phyloP scores from a whole-genome alignment of 768 basidiomycete genomes.

The Russula lepida region DNA sequence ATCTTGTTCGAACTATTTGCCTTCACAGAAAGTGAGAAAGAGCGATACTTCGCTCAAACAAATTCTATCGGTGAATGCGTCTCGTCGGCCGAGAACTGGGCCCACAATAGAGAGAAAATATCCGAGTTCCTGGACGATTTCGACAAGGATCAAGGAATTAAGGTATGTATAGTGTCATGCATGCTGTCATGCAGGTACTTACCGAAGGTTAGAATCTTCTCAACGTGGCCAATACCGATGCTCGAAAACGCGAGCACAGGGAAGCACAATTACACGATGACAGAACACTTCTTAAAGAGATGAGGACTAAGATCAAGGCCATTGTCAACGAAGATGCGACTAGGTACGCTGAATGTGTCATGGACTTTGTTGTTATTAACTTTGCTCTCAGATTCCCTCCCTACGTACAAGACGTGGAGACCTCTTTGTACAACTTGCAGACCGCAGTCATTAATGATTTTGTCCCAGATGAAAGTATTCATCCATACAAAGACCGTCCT shows the following conservation, averaged over 20 bases:
- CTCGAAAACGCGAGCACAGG: neutral
- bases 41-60: neutral
- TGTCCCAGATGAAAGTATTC: neutral
- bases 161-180: neutral
- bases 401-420: neutral
- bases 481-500: neutral
- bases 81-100: slow-evolving; percentile 2
- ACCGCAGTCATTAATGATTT: neutral
- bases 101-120: slow-evolving; percentile 1
- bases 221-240: neutral
- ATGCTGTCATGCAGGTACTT: neutral
- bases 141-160: neutral
- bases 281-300: neutral
- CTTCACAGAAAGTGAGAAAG: slow-evolving; percentile 11
- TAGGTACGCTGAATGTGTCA: neutral
- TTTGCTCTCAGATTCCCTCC: neutral
- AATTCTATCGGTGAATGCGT: neutral
- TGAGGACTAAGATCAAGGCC: neutral
- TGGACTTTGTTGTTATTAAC: neutral
- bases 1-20: slow-evolving; percentile 6
- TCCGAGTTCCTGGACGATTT: neutral
- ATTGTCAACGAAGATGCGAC: neutral
- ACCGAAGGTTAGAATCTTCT: neutral
- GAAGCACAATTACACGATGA: slow-evolving; percentile 11
- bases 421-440: neutral